These are phyloP conservation scores for Naganishia liquefaciens DNA, from an alignment of 1,284 basidiomycete genomes.

Conservation along the genomic window DNA sequence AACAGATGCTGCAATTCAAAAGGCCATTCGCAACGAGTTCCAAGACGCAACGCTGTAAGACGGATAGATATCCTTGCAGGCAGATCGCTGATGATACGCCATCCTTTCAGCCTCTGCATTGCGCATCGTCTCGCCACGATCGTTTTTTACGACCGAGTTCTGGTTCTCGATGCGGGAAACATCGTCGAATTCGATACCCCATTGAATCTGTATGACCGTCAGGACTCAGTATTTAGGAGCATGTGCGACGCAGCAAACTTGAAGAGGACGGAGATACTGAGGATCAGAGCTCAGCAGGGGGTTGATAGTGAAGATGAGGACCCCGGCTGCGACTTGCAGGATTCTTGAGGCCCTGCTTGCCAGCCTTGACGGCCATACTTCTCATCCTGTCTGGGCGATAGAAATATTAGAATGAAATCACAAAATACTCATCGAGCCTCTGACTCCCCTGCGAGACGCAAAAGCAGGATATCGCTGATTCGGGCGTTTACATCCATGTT, in stretches of 20 bases:
- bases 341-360: no score
- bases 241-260: conserved; percentile 41
- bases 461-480: no score
- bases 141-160: conserved; percentile 49
- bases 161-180: conserved; percentile 50
- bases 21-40: conserved; percentile 72
- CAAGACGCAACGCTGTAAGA: conserved; percentile 47
- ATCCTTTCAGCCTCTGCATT: conserved; percentile 59
- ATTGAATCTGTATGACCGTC: conserved; percentile 46
- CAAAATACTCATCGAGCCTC: no score
- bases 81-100: background rate
- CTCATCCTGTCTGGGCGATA: no score
- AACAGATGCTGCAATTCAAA: conserved; percentile 72
- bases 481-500: no score
- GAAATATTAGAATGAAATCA: no score
- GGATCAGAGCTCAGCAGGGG: background rate
- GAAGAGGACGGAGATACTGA: conserved; percentile 16
- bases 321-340: no score
- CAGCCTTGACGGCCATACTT: no score
- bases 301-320: background rate
- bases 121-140: conserved; percentile 76
- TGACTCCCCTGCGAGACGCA: no score
- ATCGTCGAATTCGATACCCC: conserved; percentile 51
- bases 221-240: conserved; percentile 47
- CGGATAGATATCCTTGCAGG: no score